A percentile compares a stretch with the other conserved stretches of the same genome.
These are phyloP conservation scores for Pisolithus marmoratus DNA, from an alignment of 768 basidiomycete genomes.

Conservation along the genomic window DNA sequence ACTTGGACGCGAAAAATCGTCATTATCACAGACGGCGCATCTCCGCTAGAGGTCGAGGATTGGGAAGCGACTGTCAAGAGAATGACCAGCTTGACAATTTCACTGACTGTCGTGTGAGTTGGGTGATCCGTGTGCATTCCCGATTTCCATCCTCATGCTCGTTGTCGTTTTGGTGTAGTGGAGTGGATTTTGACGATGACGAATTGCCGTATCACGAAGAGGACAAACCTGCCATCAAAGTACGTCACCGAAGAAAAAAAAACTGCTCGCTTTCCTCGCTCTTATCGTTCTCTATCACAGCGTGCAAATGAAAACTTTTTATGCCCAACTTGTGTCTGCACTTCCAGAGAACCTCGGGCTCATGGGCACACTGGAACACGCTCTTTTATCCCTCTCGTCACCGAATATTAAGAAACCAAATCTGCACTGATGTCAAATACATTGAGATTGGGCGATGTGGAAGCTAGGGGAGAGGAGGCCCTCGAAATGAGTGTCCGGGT, in stretches of 20 bases:
- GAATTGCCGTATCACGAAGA: constrained; percentile 57
- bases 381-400: constrained; percentile 21
- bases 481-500: constrained; percentile 69
- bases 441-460: constrained; percentile 75
- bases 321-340: constrained; percentile 36
- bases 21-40: constrained; percentile 82
- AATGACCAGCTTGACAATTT: constrained; percentile 54
- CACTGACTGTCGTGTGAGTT: constrained; percentile 67
- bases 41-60: constrained; percentile 64
- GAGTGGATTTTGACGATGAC: constrained; percentile 83
- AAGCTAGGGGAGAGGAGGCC: constrained; percentile 60
- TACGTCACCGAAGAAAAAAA: constrained; percentile 28
- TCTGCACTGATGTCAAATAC: constrained; percentile 60
- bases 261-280: not conserved
- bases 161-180: constrained; percentile 38
- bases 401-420: constrained; percentile 64
- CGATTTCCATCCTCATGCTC: constrained; percentile 5
- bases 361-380: constrained; percentile 25
- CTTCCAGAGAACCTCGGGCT: constrained; percentile 28
- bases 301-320: constrained; percentile 74
- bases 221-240: constrained; percentile 71
- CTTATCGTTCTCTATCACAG: constrained; percentile 30
- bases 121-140: not conserved
- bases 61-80: constrained; percentile 67
- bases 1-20: constrained; percentile 84